Base-by-base conservation (phyloP, 257 asterid species). In the Capsicum chinense region DNA sequence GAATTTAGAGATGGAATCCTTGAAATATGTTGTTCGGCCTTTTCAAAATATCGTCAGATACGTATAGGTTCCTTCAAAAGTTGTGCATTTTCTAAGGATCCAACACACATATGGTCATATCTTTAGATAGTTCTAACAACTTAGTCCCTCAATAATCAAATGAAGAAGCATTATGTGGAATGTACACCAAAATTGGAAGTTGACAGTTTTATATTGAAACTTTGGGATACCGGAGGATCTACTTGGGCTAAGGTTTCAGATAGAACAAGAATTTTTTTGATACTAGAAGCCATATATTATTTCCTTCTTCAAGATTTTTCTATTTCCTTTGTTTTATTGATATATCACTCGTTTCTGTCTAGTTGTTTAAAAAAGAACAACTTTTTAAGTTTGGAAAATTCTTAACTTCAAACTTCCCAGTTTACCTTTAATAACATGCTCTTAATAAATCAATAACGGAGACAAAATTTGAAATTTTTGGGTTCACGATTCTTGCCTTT, bases 211-310 rank as follows among this genome's bases (percentile, higher is more conserved):
- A 15, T 4, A 5, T 33, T 33, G 4, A 35, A 50, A 26, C 10
- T 16, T 26, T 54, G 42, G 82, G 5, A 76, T 48, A 1, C 10
- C 42, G 48, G 73, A 66, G 73, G 48, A 66, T 26, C 16, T 67
- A 67, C 21, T 15, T 39, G 4, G n/a, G 54, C 26, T 16, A 15
- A 13, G 62, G 48, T 56, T 56, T 56, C 12, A 2, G 8, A 79
- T 68, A 37, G 19, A 35, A 66, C 21, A 47, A 35, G 9, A 64
- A 26, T 64, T 0, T 26, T 26, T 26, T 14, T 44, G 15, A 10
- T 71, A 12, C 58, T 71, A 71, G 39, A 48, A 73, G 66, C 19
- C 5, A 79, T 86, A 52, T 42, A 63, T 42, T 56, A 42, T 57
- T 73, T 9, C 9, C n/a, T 78, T 15, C 35, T 48, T 44, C 74